phyloP scores from a whole-genome alignment of 1,284 basidiomycete genomes.

The Cerrena zonata region DNA sequence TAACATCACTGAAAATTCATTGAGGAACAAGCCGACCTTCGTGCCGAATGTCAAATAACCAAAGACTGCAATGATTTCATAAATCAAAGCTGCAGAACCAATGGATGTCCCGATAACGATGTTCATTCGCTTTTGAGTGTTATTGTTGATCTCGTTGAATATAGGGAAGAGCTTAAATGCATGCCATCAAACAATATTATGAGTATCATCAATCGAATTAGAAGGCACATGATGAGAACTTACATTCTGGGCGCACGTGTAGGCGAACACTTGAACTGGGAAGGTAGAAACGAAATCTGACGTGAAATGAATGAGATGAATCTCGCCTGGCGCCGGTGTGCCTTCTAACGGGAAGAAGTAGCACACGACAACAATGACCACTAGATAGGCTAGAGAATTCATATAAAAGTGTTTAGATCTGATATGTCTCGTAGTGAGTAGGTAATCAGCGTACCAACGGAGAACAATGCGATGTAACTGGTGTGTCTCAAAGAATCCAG shows the following conservation, averaged over 20 bases:
- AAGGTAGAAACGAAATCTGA: slow-evolving; percentile 79
- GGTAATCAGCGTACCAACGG: slow-evolving; percentile 68
- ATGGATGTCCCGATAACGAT: slow-evolving; percentile 83
- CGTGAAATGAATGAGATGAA: slow-evolving; percentile 66
- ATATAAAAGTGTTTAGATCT: no score
- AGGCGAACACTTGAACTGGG: slow-evolving; percentile 94
- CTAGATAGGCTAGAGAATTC: slow-evolving; percentile 54
- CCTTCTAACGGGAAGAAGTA: slow-evolving; percentile 68
- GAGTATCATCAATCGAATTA: no score
- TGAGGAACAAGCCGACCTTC: slow-evolving; percentile 40
- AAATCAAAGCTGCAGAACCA: slow-evolving; percentile 70
- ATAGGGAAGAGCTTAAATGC: slow-evolving; percentile 89
- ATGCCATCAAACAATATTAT: no score
- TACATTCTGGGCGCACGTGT: slow-evolving; percentile 88
- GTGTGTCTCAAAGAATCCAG: slow-evolving; percentile 80
- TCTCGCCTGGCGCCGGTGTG: slow-evolving; percentile 56
- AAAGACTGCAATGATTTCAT: slow-evolving; percentile 79
- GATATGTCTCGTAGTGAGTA: slow-evolving; percentile 11
- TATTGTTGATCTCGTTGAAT: slow-evolving; percentile 85
- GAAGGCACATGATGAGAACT: slow-evolving; percentile 24
- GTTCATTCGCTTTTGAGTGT: slow-evolving; percentile 82
- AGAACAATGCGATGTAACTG: slow-evolving; percentile 82
- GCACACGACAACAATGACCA: slow-evolving; percentile 68
- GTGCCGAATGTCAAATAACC: slow-evolving; percentile 96
- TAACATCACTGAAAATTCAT: background rate